Evolutionary conservation across 805 yeast genomes (phyloP).

Genomic region (Kuraishia hungarica): DNA sequence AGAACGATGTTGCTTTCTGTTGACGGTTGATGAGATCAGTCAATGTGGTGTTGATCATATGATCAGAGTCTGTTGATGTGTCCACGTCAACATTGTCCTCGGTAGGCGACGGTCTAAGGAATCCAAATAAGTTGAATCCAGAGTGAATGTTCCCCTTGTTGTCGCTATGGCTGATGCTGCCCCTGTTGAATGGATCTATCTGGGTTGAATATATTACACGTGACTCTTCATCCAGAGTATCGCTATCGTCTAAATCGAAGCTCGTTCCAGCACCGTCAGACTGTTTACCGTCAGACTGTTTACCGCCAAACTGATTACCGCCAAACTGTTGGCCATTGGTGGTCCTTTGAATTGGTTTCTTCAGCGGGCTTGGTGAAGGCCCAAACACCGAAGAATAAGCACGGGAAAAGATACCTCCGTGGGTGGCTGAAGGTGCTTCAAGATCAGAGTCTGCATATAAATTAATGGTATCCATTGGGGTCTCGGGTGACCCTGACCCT

Average conservation of each 20-base stretch:
- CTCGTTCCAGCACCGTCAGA: background rate
- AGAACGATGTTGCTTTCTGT: background rate
- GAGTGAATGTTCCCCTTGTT: too few relatives aligned
- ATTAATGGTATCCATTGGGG: background rate
- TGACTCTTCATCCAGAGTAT: background rate
- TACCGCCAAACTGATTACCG: background rate
- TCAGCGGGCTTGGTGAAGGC: background rate
- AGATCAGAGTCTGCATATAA: background rate
- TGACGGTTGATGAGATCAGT: background rate
- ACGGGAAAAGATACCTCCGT: background rate
- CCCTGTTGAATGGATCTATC: background rate
- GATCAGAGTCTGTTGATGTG: background rate
- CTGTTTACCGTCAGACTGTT: background rate
- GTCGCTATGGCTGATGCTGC: background rate
- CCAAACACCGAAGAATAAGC: background rate
- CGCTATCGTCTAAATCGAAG: background rate
- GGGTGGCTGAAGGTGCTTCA: background rate
- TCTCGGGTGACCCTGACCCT: background rate
- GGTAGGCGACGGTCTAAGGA: background rate
- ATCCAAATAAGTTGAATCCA: background rate
- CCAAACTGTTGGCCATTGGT: background rate
- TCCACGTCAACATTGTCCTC: background rate
- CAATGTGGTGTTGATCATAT: background rate
- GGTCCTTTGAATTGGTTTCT: background rate
- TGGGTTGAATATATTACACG: background rate